Base-by-base conservation (phyloP, 192 early-diverging fungal species). In the Coemansia brasiliensis region DNA sequence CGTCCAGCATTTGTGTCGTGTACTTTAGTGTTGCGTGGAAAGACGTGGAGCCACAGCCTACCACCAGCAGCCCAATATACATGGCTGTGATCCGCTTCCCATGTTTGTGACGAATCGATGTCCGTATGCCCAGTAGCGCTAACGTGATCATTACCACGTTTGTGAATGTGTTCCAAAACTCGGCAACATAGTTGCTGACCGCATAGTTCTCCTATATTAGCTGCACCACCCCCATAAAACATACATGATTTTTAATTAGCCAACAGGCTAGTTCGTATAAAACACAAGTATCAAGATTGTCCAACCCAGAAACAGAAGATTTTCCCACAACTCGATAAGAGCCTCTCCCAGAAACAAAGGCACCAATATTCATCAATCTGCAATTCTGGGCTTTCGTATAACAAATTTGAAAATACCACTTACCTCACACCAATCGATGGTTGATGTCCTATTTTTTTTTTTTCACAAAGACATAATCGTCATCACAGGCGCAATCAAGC, bases 381-480 rank as follows among this genome's bases (percentile, higher is more conserved):
- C 25, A 22, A 11, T 4, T 29, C 6, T 29, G 43, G n/a, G 43
- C 21, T 46, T 46, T 20, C 15, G 44, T 20, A 46, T 22, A 46
- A 13, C 22, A 15, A 13, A 3, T 21, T 8, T 26, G 20, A 15
- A 27, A 4, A 57, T 32, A 40, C 12, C 2, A 26, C 73, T 73
- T 82, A 85, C 86, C 78, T 90, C 88, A 69, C 88, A 90, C 88
- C 88, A 90, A 62, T 90, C 88, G 41, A 86, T 72, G 2, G 84
- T 86, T 8, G 84, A 82, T 38, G 84, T 86, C 48, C 82, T 83
- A 79, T 20, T 24, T 26, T 29, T 12, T 50, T 24, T 7, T 24
- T 9, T 9, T 3, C n/a, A 1, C 15, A 51, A 35, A 27, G 24
- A 13, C 16, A 15, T 15, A 48, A n/a, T n/a, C 49, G 4, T 8